Evolutionary conservation across 306 rosid genomes (phyloP).

Genomic region (Mimosa bimucronata): DNA sequence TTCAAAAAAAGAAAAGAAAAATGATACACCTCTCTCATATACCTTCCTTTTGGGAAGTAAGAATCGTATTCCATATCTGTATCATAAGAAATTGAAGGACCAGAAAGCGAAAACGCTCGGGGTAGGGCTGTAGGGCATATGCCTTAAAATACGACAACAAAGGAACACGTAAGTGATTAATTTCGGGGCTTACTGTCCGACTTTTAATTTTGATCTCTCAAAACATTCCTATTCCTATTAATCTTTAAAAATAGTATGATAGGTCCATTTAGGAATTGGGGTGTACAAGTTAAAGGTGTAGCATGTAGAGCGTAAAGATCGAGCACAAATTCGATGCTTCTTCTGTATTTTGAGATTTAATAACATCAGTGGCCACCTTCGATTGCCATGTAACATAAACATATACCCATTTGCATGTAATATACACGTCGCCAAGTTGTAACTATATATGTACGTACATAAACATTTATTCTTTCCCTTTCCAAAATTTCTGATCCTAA

Average conservation of each 20-base stretch:
- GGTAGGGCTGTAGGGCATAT: neutral
- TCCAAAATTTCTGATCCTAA: neutral
- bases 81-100: neutral
- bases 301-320: neutral
- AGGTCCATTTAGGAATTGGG: neutral
- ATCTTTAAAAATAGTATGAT: neutral
- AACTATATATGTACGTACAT: neutral
- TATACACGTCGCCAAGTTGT: neutral
- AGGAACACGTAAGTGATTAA: neutral
- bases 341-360: neutral
- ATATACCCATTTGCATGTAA: neutral
- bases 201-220: too few relatives aligned
- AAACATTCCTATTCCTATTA: neutral
- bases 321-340: neutral
- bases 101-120: conserved; percentile 11
- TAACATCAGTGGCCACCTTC: neutral
- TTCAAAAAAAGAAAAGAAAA: neutral
- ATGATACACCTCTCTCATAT: neutral
- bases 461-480: neutral
- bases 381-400: neutral
- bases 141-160: conserved; percentile 25
- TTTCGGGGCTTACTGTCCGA: neutral
- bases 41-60: conserved; percentile 1
- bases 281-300: neutral
- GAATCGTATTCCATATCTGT: conserved; percentile 48